Base-by-base conservation (phyloP, 306 rosid species). In the Alnus glutinosa region DNA sequence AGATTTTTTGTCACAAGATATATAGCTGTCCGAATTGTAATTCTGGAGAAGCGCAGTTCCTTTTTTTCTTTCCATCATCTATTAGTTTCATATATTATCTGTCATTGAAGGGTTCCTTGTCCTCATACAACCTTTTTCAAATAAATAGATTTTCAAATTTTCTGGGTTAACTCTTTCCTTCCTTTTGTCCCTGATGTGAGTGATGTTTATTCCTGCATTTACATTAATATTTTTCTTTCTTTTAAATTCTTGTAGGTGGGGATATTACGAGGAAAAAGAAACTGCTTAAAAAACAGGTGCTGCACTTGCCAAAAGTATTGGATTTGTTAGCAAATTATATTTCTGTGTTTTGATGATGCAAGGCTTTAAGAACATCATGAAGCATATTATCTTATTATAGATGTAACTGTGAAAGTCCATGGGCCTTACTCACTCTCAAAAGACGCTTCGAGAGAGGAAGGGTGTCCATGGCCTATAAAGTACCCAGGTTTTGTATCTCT, bases 251-350 rank as follows among this genome's bases (percentile, higher is more conserved):
- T 83, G 47, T 75, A 92, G 97, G 96, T 37, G 98, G 98, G 69
- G 98, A 94, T 78, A 90, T 90, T 74, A 16, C 97, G 8, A 86
- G 98, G 73, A 94, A 92, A 81, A 92, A 94, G 92, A 94, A 94
- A 78, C 71, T 94, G 90, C 98, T 94, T 47, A 90, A 75, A 84
- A 94, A 94, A 83, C 98, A 94, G 94, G 97, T 91, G 81, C 6
- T 37, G 36, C 12, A 30, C 63, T 70, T 37, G 39, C 13, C 28
- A 49, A 18, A 39, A 12, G 46, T 1, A 6, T 16, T 77, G 44
- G 8, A 49, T 39, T 48, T 62, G 68, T 55, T 51, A 9, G 8
- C 18, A 15, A 28, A 11, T 73, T 32, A n/a, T 52, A 49, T 54
- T 51, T 18, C 9, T 19, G 12, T 34, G 48, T 59, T 23, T 23